Evolutionary conservation across 768 basidiomycete species (phyloP).

Genomic region (Mycena galericulata): DNA sequence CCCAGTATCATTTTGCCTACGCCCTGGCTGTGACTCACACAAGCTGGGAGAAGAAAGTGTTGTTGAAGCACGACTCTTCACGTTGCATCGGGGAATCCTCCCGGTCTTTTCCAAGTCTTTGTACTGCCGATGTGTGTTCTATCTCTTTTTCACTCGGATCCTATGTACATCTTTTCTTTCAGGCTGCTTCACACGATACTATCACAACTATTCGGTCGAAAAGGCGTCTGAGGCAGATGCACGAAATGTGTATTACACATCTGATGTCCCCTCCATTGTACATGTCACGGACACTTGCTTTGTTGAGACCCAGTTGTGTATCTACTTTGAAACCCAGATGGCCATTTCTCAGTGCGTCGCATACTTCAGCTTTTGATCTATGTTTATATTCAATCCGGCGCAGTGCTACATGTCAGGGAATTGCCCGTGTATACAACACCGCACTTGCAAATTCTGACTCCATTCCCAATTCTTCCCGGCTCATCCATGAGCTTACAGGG

Average conservation of each 20-base stretch:
- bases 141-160: too few species aligned
- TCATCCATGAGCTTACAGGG: not conserved
- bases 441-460: not conserved
- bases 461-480: conserved; percentile 1
- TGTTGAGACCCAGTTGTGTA: not conserved
- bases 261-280: not conserved
- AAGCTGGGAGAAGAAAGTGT: not conserved
- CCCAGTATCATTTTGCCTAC: too few species aligned
- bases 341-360: not conserved
- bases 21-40: not conserved
- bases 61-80: not conserved
- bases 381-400: not conserved
- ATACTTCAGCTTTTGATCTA: not conserved
- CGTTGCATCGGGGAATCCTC: not conserved
- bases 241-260: not conserved
- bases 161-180: too few species aligned
- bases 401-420: not conserved
- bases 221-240: too few species aligned
- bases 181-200: conserved; percentile 13
- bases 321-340: not conserved
- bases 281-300: not conserved
- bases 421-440: not conserved
- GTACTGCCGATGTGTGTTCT: not conserved
- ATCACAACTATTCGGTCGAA: conserved; percentile 12
- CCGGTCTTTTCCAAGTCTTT: not conserved